These are phyloP conservation scores for Backusella mclennaniae DNA, from an alignment of 192 early-diverging fungal species.

Conservation along the genomic window DNA sequence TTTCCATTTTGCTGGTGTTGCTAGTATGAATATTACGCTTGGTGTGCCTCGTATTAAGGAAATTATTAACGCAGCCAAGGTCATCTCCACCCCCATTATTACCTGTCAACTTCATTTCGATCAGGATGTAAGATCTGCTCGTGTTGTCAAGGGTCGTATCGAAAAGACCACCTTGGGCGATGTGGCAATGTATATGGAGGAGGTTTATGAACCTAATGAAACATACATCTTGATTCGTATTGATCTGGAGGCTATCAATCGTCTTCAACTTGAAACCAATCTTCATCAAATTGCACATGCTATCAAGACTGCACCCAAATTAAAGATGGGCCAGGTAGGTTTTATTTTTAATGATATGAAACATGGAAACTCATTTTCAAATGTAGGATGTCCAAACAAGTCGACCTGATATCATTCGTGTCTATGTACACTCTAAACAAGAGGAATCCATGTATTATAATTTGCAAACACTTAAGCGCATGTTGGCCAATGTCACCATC, in stretches of 20 bases:
- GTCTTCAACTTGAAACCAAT: constrained; percentile 87
- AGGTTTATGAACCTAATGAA: constrained; percentile 74
- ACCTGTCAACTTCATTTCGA: constrained; percentile 70
- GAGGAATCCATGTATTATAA: constrained; percentile 61
- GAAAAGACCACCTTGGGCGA: constrained; percentile 91
- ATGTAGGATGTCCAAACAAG: constrained; percentile 58
- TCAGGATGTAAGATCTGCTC: constrained; percentile 68
- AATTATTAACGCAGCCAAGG: constrained; percentile 98
- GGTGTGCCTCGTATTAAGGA: constrained; percentile 99
- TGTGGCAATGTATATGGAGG: constrained; percentile 92
- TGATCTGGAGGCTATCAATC: constrained; percentile 78
- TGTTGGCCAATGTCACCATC: constrained; percentile 82
- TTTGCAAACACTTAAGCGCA: constrained; percentile 82
- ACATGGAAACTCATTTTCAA: not conserved
- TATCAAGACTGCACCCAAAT: constrained; percentile 77
- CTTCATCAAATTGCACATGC: constrained; percentile 74
- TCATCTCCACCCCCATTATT: constrained; percentile 94
- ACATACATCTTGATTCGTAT: constrained; percentile 81
- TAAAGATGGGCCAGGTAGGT: constrained; percentile 71
- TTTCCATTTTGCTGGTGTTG: constrained; percentile 99
- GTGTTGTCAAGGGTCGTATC: constrained; percentile 96
- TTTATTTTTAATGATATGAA: not conserved
- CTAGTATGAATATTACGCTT: constrained; percentile 97
- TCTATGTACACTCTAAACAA: constrained; percentile 64
- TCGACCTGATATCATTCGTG: constrained; percentile 61